Base-by-base conservation (phyloP, 1,139 yeast species). In the Arxiozyma bovina region DNA sequence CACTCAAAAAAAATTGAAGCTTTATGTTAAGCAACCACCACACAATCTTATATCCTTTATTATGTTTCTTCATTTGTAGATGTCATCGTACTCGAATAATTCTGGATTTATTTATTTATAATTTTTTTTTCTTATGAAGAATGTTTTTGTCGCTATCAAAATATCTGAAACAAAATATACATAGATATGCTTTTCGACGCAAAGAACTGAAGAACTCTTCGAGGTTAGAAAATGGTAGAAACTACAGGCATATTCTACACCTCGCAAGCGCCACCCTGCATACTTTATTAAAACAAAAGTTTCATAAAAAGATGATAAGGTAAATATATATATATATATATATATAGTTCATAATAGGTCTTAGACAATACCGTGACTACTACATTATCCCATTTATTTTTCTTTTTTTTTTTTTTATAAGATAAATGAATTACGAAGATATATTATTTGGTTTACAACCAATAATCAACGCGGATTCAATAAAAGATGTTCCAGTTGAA, bases 361-460 rank as follows among this genome's bases (percentile, higher is more conserved):
- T 15, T 12, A 34, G 4, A 2, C 12, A 15, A 34, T n/a, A 15
- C 2, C 3, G n/a, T 34, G n/a, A 15, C 11, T 34, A 34, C 12
- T 34, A 2, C 4, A 8, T 27, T 27, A 8, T 11, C 11, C 30
- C 5, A 27, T 27, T 7, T 8, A 6, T 27, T 27, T 23, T 4
- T 23, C 6, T 23, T 23, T 23, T 23, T 4, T 11, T 27, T 27
- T 27, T 27, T 27, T 27, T 27, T 27, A 5, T n/a, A 27, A 27
- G 30, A 27, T 6, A 34, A 7, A 69, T 69, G 72, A 70, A 68
- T 50, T 68, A 63, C 59, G 70, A 68, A 50, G 54, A 56, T 18
- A 57, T 69, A 21, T 49, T 67, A 17, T 65, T 63, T 55, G 67
- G 63, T 1, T 57, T 69, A 43, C 62, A 66, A 50, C 70, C 71